These are phyloP conservation scores for Taphrina flavorubra DNA, from an alignment of 1,139 yeast genomes.

Conservation along the genomic window DNA sequence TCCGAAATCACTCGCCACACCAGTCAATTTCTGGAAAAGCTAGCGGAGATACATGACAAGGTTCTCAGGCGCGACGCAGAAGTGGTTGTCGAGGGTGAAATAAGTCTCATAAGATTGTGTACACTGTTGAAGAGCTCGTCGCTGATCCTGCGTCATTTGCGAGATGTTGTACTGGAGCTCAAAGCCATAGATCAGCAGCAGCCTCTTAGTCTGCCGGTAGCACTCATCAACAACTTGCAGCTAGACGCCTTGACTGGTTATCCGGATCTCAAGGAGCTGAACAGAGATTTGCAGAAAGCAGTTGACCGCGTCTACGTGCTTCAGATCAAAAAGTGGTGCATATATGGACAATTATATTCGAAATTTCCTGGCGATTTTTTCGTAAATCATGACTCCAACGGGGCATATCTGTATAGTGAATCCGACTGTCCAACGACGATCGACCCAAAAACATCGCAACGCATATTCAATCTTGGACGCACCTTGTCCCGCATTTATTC, in stretches of 20 bases:
- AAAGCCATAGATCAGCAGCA: background rate
- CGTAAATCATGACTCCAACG: background rate
- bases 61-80: background rate
- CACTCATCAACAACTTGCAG: constrained; percentile 1
- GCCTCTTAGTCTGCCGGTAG: background rate
- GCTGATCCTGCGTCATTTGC: constrained; percentile 4
- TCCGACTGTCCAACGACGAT: constrained; percentile 4
- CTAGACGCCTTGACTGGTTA: constrained; percentile 12
- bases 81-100: constrained; percentile 1
- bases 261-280: background rate
- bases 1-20: constrained; percentile 1
- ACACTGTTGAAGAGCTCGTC: background rate
- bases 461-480: constrained; percentile 4
- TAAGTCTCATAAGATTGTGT: constrained; percentile 7
- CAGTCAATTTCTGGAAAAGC: background rate
- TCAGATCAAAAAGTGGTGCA: constrained; percentile 7
- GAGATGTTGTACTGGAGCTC: constrained; percentile 7
- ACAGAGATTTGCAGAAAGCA: background rate
- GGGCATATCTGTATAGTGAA: background rate
- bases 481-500: background rate
- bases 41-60: constrained; percentile 4
- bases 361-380: constrained; percentile 9
- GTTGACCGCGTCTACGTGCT: background rate
- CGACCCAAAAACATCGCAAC: background rate
- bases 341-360: constrained; percentile 12